phyloP scores from a whole-genome alignment of 768 basidiomycete species.

The Dictyophora rubrovolvata region DNA sequence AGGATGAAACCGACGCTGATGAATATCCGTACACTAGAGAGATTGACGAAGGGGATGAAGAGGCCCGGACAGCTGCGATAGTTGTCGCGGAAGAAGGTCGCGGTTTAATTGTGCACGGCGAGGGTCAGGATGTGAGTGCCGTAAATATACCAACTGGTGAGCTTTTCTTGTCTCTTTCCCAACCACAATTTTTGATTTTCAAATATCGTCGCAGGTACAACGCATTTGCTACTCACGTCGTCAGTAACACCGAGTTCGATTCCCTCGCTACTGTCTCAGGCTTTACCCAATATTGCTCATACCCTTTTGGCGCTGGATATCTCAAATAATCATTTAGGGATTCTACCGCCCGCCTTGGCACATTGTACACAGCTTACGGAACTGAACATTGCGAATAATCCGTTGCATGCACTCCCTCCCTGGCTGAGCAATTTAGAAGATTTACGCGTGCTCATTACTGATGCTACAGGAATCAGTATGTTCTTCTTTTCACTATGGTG shows the following conservation, averaged over 20 bases:
- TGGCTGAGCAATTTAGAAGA: constrained; percentile 64
- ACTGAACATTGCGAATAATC: constrained; percentile 87
- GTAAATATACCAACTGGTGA: constrained; percentile 65
- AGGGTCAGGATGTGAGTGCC: constrained; percentile 47
- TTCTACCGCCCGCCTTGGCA: constrained; percentile 76
- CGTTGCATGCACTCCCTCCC: constrained; percentile 80
- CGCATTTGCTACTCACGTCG: constrained; percentile 85
- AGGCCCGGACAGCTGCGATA: constrained; percentile 66
- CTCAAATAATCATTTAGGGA: constrained; percentile 75
- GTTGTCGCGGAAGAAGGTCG: constrained; percentile 78
- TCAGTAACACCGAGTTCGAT: constrained; percentile 69
- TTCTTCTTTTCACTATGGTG: constrained; percentile 1
- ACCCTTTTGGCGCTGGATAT: constrained; percentile 90
- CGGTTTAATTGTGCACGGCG: constrained; percentile 70
- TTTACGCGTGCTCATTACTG: constrained; percentile 85
- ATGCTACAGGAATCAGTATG: constrained; percentile 63
- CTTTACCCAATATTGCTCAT: constrained; percentile 61
- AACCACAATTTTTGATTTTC: background rate
- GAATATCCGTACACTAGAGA: constrained; percentile 24
- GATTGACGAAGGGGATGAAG: constrained; percentile 39
- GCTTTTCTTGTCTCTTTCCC: background rate
- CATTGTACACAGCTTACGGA: constrained; percentile 80
- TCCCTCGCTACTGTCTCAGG: constrained; percentile 58
- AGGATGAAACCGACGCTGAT: constrained; percentile 37
- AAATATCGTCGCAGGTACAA: constrained; percentile 52